Percentiles rank a stretch among this genome's conserved stretches.
Evolutionary conservation across 257 asterid genomes (phyloP).

Genomic region (Solanum tarijense): DNA sequence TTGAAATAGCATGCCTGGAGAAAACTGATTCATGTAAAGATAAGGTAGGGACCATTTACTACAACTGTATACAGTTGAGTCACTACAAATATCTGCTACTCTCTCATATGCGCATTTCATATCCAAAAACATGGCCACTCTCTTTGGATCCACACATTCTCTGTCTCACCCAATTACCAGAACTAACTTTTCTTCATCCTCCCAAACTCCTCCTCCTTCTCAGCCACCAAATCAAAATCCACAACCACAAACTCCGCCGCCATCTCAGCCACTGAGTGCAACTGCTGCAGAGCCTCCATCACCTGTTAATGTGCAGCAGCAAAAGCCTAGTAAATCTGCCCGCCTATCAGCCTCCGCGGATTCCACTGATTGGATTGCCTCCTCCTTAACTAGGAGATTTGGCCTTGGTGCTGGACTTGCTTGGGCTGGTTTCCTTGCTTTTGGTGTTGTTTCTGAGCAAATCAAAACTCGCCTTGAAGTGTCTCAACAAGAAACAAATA

Average conservation of each 20-base stretch:
- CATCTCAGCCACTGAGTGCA: conserved; percentile 23
- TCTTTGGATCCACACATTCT: conserved; percentile 48
- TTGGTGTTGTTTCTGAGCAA: conserved; percentile 81
- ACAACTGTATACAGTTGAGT: background rate
- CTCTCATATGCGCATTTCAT: background rate
- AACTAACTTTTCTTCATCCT: conserved; percentile 35
- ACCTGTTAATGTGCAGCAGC: conserved; percentile 12
- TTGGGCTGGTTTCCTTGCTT: conserved; percentile 74
- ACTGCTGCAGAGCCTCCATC: conserved; percentile 20
- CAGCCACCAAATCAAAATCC: conserved; percentile 34
- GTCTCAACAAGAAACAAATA: conserved; percentile 51
- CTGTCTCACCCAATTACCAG: conserved; percentile 40
- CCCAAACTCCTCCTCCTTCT: conserved; percentile 26
- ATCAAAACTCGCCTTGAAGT: conserved; percentile 78
- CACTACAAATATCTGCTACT: conserved; percentile 12
- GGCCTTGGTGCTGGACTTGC: conserved; percentile 93
- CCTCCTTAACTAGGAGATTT: conserved; percentile 61
- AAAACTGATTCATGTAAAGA: conserved; percentile 13
- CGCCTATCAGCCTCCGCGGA: conserved; percentile 26
- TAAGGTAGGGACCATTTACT: conserved; percentile 48
- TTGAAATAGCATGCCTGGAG: background rate
- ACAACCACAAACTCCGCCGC: conserved; percentile 18
- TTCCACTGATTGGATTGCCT: conserved; percentile 81
- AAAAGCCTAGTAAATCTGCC: conserved; percentile 14
- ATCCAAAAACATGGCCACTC: conserved; percentile 49